Evolutionary conservation across 257 asterid species (phyloP).

Genomic region (Gentiana macrophylla): DNA sequence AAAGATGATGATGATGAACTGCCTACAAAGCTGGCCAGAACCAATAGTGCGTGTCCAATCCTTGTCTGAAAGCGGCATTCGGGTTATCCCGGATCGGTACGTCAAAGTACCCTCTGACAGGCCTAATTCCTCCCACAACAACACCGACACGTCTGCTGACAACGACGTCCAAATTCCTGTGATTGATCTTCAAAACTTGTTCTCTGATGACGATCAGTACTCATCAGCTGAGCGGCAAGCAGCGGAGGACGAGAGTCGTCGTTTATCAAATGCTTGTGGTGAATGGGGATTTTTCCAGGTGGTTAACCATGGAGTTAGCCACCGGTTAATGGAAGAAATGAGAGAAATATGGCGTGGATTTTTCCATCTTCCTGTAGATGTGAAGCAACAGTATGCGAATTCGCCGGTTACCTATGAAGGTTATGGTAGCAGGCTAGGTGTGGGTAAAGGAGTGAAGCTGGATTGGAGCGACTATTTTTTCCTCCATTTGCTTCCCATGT

Average conservation of each 20-base stretch:
- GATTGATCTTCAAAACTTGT: constrained; percentile 43
- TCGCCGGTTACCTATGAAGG: constrained; percentile 78
- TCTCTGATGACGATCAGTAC: constrained; percentile 22
- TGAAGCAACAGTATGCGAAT: constrained; percentile 59
- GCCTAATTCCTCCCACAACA: constrained; percentile 12
- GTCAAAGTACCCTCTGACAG: constrained; percentile 56
- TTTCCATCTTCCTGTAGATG: constrained; percentile 55
- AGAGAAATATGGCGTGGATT: constrained; percentile 67
- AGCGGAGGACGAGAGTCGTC: constrained; percentile 19
- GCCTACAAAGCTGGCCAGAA: constrained; percentile 68
- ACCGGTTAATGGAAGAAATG: constrained; percentile 33
- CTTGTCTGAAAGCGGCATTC: constrained; percentile 63
- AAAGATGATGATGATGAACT: constrained; percentile 13
- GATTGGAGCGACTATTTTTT: constrained; percentile 95
- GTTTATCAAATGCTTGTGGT: constrained; percentile 48
- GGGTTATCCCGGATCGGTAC: constrained; percentile 63
- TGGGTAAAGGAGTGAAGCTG: constrained; percentile 46
- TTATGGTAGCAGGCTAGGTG: constrained; percentile 84
- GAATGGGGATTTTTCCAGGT: constrained; percentile 96
- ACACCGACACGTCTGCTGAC: neutral
- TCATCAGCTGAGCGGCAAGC: neutral
- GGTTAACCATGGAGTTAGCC: constrained; percentile 75
- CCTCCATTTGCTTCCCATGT: constrained; percentile 48
- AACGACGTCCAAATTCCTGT: constrained; percentile 24
- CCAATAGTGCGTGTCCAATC: constrained; percentile 77